Evolutionary conservation across 192 early-diverging fungal genomes (phyloP).

Genomic region (Polychytrium aggregatum): DNA sequence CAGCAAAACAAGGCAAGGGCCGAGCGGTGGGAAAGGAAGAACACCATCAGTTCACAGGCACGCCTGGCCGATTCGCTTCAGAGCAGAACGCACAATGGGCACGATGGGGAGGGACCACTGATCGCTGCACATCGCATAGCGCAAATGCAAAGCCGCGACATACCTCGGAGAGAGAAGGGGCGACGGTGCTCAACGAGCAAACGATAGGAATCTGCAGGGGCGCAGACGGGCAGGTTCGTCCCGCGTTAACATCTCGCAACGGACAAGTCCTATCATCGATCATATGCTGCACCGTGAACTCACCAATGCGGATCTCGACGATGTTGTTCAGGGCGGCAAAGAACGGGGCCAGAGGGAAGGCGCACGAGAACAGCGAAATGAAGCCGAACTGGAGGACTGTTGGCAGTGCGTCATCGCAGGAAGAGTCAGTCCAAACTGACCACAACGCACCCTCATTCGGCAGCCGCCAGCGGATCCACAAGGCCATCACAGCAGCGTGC

Average conservation of each 20-base stretch:
- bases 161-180: slow-evolving; percentile 19
- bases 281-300: slow-evolving; percentile 16
- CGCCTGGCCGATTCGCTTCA: not conserved
- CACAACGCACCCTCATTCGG: too few relatives aligned
- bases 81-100: not conserved
- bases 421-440: not conserved
- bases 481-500: slow-evolving; percentile 2
- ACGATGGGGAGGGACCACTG: not conserved
- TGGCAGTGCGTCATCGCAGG: not conserved
- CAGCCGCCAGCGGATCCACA: slow-evolving; percentile 2
- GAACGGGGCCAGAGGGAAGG: slow-evolving; percentile 58
- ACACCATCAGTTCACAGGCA: too few relatives aligned
- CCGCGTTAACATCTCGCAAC: not conserved
- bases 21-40: too few relatives aligned
- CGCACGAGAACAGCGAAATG: slow-evolving; percentile 49
- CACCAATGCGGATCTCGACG: slow-evolving; percentile 50
- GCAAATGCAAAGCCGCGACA: not conserved
- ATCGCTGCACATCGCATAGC: not conserved
- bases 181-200: slow-evolving; percentile 17
- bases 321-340: slow-evolving; percentile 51
- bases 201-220: slow-evolving; percentile 11
- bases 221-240: not conserved
- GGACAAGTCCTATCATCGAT: not conserved
- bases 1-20: too few relatives aligned
- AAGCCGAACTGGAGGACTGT: slow-evolving; percentile 59